Base-by-base conservation (phyloP, 148 eudicot genomes). In the Fagopyrum esculentum region DNA sequence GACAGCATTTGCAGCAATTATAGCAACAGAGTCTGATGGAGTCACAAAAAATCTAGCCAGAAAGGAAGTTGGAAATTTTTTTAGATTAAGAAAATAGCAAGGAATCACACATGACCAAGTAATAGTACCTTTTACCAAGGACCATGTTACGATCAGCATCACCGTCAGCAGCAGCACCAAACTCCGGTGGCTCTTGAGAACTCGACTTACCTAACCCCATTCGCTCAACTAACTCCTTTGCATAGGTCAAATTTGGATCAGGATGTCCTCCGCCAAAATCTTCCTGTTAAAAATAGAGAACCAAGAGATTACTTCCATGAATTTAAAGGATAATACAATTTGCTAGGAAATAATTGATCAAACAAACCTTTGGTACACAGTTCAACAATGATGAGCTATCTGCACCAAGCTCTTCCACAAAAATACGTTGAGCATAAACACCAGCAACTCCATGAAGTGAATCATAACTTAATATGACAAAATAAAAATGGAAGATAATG, bases 201-300 rank as follows among this genome's bases (percentile, higher is more conserved):
- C 77, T 69, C 48, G 97, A 78, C 81, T 91, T 90, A 59, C 93
- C 89, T 89, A 94, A 83, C 73, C 98, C 98, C 98, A 94, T 90
- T 15, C 97, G 88, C 74, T 83, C 90, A 82, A 94, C 98, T 52
- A 91, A 80, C 82, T 91, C 97, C 83, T 91, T 94, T 60, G 97
- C 97, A 83, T 92, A 94, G 74, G 98, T 94, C 83, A 94, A 89
- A 82, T 94, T 94, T 74, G 98, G 98, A 86, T 94, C 98, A 69
- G 98, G 98, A 80, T 94, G 98, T 15, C 97, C 98, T 72, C 98
- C 97, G 59, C 98, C 98, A 82, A 94, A 94, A 79, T 94, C 98
- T 77, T 94, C 97, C 98, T 94, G 82, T 77, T 45, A 77, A 47
- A 68, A 55, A 51, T 7, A 16, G 12, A 76, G 52, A 66, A 4